phyloP scores from a whole-genome alignment of 2,329 filamentous ascomycete genomes.

The Alternaria metachromatica region DNA sequence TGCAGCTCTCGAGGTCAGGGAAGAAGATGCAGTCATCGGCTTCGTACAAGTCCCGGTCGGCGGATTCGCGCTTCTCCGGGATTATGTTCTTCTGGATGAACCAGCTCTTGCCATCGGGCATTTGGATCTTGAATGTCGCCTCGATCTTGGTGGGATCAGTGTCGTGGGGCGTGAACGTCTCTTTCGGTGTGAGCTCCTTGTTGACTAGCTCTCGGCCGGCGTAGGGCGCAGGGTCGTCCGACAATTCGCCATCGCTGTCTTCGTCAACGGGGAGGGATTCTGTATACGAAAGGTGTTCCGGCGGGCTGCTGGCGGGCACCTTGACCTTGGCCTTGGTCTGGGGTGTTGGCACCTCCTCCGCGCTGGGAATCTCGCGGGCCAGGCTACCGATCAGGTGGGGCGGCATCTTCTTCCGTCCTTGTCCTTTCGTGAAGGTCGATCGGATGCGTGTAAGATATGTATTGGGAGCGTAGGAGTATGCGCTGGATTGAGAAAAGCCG shows the following conservation, averaged over 20 bases:
- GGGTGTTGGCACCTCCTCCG: background rate
- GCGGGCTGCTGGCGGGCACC: background rate
- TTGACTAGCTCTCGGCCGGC: background rate
- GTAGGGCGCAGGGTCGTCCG: constrained; percentile 2
- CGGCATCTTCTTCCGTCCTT: background rate
- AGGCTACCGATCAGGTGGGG: background rate
- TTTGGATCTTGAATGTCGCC: background rate
- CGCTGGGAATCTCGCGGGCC: background rate
- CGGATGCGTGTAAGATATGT: background rate
- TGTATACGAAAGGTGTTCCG: background rate
- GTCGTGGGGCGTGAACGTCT: constrained; percentile 1
- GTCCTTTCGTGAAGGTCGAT: background rate
- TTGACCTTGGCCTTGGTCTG: background rate
- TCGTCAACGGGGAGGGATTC: background rate
- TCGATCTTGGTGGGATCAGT: background rate
- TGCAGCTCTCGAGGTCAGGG: background rate
- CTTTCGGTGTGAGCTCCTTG: background rate
- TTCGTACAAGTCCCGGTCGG: background rate
- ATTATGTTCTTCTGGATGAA: background rate
- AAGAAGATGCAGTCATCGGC: background rate
- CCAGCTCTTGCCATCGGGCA: constrained; percentile 1
- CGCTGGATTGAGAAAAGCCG: background rate
- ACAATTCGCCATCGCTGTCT: background rate
- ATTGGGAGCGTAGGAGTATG: background rate
- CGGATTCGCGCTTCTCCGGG: background rate